Evolutionary conservation across 2,329 filamentous ascomycete species (phyloP), one percentile per base, ranked within the genome.

Genomic region (Fusarium tanahbumbuense): DNA sequence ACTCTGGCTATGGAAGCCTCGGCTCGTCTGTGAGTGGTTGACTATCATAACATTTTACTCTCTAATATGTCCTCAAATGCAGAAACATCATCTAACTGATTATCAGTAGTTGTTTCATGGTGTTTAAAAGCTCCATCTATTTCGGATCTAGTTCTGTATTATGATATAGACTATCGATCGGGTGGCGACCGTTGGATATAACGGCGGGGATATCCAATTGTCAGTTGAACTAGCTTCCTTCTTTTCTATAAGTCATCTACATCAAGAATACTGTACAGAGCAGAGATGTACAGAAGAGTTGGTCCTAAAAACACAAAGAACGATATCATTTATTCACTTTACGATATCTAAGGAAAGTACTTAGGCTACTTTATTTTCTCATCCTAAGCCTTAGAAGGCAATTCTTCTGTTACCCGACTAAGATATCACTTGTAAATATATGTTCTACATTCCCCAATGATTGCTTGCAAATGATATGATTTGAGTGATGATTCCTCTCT

Each of bases 151-250:
- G 18, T 25, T 49, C 30, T 22, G 20, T 10, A 20, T n/a, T 52
- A 28, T 41, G 23, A 16, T 7, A 37, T 25, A n/a, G 20, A 42
- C 28, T 54, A 58, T 34, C 20, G n/a, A 34, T 42, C 13, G 12
- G 23, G 48, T 65, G 37, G 27, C 28, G 46, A 45, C 53, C 42
- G 54, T 66, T 66, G 37, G 28, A 42, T 27, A 54, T 25, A 53
- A 52, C 20, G 54, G 61, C 20, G 23, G 34, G 25, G 32, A 30
- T 37, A 37, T 20, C 56, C 53, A 60, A 52, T 23, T 13, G 13
- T 23, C 47, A 20, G 18, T 52, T n/a, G 10, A 37, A 37, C 34
- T 13, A 16, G 18, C 48, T 12, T 40, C 9, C 11, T n/a, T 22
- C 23, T 16, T 52, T 18, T 15, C 15, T 52, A 37, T 37, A 37